phyloP scores from a whole-genome alignment of 805 yeast genomes.

The Scheffersomyces amazonensis region DNA sequence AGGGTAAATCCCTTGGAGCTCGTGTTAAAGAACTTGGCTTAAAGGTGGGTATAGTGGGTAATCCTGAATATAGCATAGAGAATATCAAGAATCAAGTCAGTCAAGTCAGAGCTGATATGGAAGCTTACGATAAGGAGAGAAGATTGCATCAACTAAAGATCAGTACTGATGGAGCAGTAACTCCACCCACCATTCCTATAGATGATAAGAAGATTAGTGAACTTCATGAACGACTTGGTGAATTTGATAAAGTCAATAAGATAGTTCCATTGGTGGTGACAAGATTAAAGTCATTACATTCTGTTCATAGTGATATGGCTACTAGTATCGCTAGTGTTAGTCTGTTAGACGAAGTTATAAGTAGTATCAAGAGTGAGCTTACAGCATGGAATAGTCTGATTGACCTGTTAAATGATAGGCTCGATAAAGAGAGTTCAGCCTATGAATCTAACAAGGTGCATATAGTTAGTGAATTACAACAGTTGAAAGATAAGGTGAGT shows the following conservation, averaged over 20 bases:
- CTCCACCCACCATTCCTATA: conserved; percentile 3
- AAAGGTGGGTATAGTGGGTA: conserved; percentile 29
- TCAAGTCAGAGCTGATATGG: conserved; percentile 22
- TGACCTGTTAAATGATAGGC: conserved; percentile 14
- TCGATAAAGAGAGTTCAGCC: too few relatives aligned
- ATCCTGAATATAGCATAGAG: conserved; percentile 29
- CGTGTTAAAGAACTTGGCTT: conserved; percentile 29
- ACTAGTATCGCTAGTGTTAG: conserved; percentile 20
- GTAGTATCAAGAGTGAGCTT: conserved; percentile 22
- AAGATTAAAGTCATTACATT: conserved; percentile 29
- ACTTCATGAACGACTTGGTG: conserved; percentile 21
- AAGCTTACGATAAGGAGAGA: conserved; percentile 14
- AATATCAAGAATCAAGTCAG: conserved; percentile 21
- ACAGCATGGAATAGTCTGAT: conserved; percentile 27
- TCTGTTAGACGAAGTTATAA: conserved; percentile 25
- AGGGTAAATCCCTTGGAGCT: conserved; percentile 17
- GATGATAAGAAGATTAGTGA: conserved; percentile 21
- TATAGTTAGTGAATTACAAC: too few relatives aligned
- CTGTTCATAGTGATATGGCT: conserved; percentile 30
- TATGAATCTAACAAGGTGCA: too few relatives aligned
- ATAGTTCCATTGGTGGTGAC: conserved; percentile 22
- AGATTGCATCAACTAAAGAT: not conserved
- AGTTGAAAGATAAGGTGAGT: too few relatives aligned
- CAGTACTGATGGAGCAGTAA: not conserved
- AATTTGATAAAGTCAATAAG: conserved; percentile 18